Evolutionary conservation across 768 basidiomycete species (phyloP).

Genomic region (Trametes cubensis): DNA sequence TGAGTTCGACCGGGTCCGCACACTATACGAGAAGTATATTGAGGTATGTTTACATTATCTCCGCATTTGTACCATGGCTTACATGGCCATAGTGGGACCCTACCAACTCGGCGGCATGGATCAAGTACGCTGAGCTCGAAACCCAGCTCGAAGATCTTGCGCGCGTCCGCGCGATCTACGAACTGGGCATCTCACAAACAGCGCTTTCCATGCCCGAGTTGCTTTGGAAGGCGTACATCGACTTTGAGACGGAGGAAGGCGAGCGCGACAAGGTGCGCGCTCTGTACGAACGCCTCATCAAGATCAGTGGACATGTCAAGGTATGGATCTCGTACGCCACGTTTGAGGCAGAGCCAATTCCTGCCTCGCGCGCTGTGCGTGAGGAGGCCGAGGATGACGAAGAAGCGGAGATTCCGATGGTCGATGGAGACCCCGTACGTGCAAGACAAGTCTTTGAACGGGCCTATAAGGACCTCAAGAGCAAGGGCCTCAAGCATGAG

Average conservation of each 20-base stretch:
- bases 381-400: slow-evolving; percentile 67
- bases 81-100: slow-evolving; percentile 66
- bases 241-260: slow-evolving; percentile 94
- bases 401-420: slow-evolving; percentile 59
- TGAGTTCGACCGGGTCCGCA: slow-evolving; percentile 93
- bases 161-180: slow-evolving; percentile 92
- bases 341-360: slow-evolving; percentile 84
- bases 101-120: slow-evolving; percentile 92
- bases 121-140: slow-evolving; percentile 93
- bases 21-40: slow-evolving; percentile 90
- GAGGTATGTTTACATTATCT: slow-evolving; percentile 40
- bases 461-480: slow-evolving; percentile 86
- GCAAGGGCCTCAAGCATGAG: slow-evolving; percentile 83
- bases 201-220: slow-evolving; percentile 94
- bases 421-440: slow-evolving; percentile 66
- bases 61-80: background rate
- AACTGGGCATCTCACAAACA: slow-evolving; percentile 82
- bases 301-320: slow-evolving; percentile 90
- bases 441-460: slow-evolving; percentile 85
- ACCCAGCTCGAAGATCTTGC: slow-evolving; percentile 82
- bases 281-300: slow-evolving; percentile 85
- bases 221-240: slow-evolving; percentile 94
- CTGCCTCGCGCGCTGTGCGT: slow-evolving; percentile 60
- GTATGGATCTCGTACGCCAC: slow-evolving; percentile 96
- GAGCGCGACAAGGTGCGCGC: slow-evolving; percentile 83